Evolutionary conservation across 1,284 basidiomycete species (phyloP), one percentile per base, ranked within the genome.

Genomic region (Filobasidium uniguttulatum): DNA sequence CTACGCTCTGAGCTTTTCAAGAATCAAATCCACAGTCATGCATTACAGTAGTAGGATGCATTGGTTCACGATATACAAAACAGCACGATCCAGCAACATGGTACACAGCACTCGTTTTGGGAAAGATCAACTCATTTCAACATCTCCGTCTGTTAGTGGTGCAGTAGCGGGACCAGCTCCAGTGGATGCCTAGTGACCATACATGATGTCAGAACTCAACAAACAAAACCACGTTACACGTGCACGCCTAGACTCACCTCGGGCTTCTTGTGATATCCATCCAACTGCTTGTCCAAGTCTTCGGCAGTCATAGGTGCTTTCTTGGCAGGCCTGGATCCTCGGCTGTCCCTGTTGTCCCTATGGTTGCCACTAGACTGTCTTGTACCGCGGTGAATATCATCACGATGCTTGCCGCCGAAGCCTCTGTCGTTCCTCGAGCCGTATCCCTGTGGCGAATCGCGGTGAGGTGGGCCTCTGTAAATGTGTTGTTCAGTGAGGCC

Each of bases 261-360:
- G n/a, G n/a, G n/a, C n/a, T n/a, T n/a, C n/a, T n/a, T n/a, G 86
- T 93, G 89, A 68, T 91, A 94, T 1, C 82, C 80, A 59, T 94
- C 90, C 55, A 96, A 68, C 70, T 96, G 89, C 62, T 79, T 81
- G 68, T 96, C 91, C 50, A 96, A 71, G 58, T 94, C 87, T 49
- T 80, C 83, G 4, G 78, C 81, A 7, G 83, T 87, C 62, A 84
- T 70, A 1, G 72, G 70, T 26, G 7, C 25, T 22, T 17, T 43
- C 33, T 17, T 20, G 23, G 20, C 30, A 14, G 25, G 17, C n/a
- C n/a, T n/a, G 29, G 22, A 38, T n/a, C 10, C 15, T 10, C 10
- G 19, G 10, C n/a, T n/a, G n/a, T n/a, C n/a, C n/a, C n/a, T n/a
- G n/a, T n/a, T n/a, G n/a, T n/a, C n/a, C n/a, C n/a, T n/a, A n/a